Conservation (phyloP, 768 basidiomycete genomes). For the Dentipellis fragilis region DNA sequence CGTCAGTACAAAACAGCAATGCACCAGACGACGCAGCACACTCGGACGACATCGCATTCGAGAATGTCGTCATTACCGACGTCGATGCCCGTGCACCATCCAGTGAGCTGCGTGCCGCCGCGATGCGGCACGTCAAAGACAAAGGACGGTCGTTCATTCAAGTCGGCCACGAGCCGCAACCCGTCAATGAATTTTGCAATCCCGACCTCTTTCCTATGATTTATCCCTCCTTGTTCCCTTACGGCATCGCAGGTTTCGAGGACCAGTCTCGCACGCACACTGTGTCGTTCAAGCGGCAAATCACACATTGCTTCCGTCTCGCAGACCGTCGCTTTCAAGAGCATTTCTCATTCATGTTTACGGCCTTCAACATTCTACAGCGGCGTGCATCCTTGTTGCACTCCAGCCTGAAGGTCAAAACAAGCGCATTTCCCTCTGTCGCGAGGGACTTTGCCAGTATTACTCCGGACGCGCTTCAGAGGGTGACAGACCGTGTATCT, state of each 20-base stretch:
- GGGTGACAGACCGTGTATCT: constrained; percentile 6
- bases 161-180: constrained; percentile 22
- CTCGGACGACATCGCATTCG: not conserved
- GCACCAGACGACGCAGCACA: no score
- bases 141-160: constrained; percentile 19
- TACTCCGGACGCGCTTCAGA: constrained; percentile 16
- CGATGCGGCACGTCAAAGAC: constrained; percentile 23
- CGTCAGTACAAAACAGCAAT: no score
- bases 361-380: constrained; percentile 32
- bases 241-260: constrained; percentile 33
- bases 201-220: constrained; percentile 28
- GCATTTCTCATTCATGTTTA: constrained; percentile 34
- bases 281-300: constrained; percentile 25
- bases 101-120: constrained; percentile 23
- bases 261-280: constrained; percentile 12
- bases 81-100: constrained; percentile 18
- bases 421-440: constrained; percentile 16
- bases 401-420: constrained; percentile 22
- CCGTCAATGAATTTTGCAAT: constrained; percentile 28
- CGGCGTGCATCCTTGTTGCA: constrained; percentile 21
- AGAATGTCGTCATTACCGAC: constrained; percentile 18
- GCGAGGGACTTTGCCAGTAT: constrained; percentile 18
- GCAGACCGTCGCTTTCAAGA: constrained; percentile 26
- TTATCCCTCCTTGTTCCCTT: constrained; percentile 35
- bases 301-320: constrained; percentile 23